Evolutionary conservation across 805 yeast species (phyloP), one percentile per base, ranked within the genome.

Genomic region (Lachancea fermentati): DNA sequence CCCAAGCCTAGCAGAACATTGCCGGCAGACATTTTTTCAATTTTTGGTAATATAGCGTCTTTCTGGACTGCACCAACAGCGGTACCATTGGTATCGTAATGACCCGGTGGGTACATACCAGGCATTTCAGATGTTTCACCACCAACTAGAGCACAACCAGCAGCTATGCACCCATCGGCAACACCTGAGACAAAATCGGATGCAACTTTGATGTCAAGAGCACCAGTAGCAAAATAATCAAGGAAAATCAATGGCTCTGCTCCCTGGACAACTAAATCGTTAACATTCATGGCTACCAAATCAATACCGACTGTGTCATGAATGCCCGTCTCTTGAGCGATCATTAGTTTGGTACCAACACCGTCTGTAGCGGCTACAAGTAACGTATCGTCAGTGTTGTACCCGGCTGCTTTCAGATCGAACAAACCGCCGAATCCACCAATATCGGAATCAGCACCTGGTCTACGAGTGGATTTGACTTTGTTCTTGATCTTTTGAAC

Each of bases 101-200:
- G 97, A 25, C 94, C 95, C 42, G 80, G 87, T 44, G 81, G 85
- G 58, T 93, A 93, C 85, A 93, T 86, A 50, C 98, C 98, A 19
- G 99, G 99, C 99, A 93, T 93, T 72, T 93, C 99, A 40, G 95
- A 84, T 29, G 99, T 93, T 67, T 93, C 99, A 50, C 99, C 99
- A 42, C 99, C 99, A 39, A 93, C 96, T 43, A 93, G 73, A 4
- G 99, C 98, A 74, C 98, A 91, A 8, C 96, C 96, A 25, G 97
- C 85, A 50, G 79, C 77, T 49, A 81, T 80, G 71, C 99, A 93
- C 42, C 98, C 99, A 48, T 85, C 85, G 36, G 96, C 97, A 48
- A 93, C 98, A 66, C 98, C 97, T 46, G 76, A 71, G 29, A 93
- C 97, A 53, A 93, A 93, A 50, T 78, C 81, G 18, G 93, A 81